Conservation (phyloP, 805 yeast species). For the Starmerella vaccinii region DNA sequence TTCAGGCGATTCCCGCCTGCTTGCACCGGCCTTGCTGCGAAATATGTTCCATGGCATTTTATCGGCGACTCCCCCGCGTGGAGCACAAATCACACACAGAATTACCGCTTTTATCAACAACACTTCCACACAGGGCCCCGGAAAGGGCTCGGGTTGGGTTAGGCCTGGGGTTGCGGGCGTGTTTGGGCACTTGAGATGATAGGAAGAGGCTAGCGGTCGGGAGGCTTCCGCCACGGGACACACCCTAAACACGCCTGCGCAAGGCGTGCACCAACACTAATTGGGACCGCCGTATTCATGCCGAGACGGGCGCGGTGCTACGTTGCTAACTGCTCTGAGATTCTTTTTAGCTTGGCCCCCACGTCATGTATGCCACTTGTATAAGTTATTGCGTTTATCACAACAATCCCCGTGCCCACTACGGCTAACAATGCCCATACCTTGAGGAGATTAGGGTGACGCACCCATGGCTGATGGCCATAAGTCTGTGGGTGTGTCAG, state of each 20-base stretch:
- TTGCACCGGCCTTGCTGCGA: neutral
- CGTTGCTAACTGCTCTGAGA: too few relatives aligned
- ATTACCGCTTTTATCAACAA: neutral
- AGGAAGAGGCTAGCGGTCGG: neutral
- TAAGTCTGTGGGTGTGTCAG: too few relatives aligned
- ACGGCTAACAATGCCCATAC: neutral
- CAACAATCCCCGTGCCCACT: too few relatives aligned
- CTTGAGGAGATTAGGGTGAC: neutral
- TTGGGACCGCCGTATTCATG: too few relatives aligned
- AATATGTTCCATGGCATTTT: constrained; percentile 2
- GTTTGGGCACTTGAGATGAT: neutral
- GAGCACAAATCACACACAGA: neutral
- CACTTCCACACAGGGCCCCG: neutral
- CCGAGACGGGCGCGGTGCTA: too few relatives aligned
- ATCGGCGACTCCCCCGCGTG: neutral
- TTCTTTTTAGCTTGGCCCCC: too few relatives aligned
- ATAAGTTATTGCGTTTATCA: too few relatives aligned
- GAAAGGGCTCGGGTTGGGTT: neutral
- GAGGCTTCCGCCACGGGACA: neutral
- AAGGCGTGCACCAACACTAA: too few relatives aligned
- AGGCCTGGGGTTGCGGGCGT: neutral
- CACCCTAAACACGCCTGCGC: neutral
- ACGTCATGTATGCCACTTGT: neutral
- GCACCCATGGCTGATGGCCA: neutral
- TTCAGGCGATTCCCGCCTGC: neutral